A percentile compares a stretch with the other conserved stretches of the same genome.
These are phyloP conservation scores for Xylariomycetidae sp. DNA, from an alignment of 2,329 filamentous ascomycete species.

Conservation along the genomic window DNA sequence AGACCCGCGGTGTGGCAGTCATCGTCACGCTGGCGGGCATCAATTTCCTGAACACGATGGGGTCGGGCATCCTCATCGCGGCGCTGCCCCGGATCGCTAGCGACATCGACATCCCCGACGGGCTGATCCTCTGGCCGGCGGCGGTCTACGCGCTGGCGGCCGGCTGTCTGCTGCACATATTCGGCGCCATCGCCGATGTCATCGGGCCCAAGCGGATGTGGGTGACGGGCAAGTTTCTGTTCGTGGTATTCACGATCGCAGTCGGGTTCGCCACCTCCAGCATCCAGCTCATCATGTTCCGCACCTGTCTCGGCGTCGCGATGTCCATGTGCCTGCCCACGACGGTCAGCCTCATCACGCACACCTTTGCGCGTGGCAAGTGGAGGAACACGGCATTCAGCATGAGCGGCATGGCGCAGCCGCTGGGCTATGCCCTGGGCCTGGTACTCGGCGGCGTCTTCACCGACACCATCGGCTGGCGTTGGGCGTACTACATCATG, in stretches of 20 bases:
- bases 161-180: conserved; percentile 11
- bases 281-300: conserved; percentile 13
- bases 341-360: conserved; percentile 11
- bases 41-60: conserved; percentile 32
- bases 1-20: no score
- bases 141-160: conserved; percentile 6
- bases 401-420: conserved; percentile 30
- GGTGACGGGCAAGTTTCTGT: conserved; percentile 10
- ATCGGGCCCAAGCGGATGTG: conserved; percentile 10
- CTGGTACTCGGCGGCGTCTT: conserved; percentile 37
- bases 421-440: conserved; percentile 34
- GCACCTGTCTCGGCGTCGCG: conserved; percentile 11
- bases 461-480: conserved; percentile 32
- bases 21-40: conserved; percentile 30
- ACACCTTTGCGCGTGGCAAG: conserved; percentile 8
- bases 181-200: conserved; percentile 15
- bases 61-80: conserved; percentile 33
- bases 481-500: conserved; percentile 28
- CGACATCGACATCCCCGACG: conserved; percentile 27
- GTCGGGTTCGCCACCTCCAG: conserved; percentile 7
- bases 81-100: conserved; percentile 32
- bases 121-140: conserved; percentile 20
- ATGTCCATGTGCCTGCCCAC: conserved; percentile 16
- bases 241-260: conserved; percentile 9
- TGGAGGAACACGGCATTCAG: conserved; percentile 22